A percentile compares a stretch with the other conserved stretches of the same genome.
phyloP scores from a whole-genome alignment of 805 yeast genomes.

The Myxozyma udenii region DNA sequence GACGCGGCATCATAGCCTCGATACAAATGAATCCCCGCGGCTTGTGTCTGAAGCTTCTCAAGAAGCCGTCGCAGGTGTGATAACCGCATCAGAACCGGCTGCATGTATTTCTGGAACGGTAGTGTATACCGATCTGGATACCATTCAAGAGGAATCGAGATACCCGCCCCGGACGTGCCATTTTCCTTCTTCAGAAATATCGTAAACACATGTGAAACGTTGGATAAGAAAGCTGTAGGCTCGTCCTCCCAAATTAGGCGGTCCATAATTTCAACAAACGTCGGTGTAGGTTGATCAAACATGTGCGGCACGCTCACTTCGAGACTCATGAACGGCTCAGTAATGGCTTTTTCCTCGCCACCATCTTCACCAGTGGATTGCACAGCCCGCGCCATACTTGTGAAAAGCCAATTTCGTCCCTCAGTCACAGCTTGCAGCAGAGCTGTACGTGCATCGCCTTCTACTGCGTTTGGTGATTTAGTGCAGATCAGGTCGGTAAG shows the following conservation, averaged over 20 bases:
- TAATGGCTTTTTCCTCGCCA: constrained; percentile 3
- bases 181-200: constrained; percentile 20
- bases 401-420: no score
- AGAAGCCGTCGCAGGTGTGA: not conserved
- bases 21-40: not conserved
- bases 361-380: not conserved
- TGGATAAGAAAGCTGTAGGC: constrained; percentile 22
- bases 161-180: constrained; percentile 27
- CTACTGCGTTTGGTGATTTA: not conserved
- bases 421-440: no score
- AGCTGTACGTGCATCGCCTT: not conserved
- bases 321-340: constrained; percentile 7
- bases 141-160: constrained; percentile 31
- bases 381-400: not conserved
- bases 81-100: not conserved
- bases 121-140: constrained; percentile 32
- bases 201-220: constrained; percentile 22
- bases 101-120: constrained; percentile 22
- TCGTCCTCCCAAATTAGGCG: constrained; percentile 24
- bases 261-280: constrained; percentile 26
- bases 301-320: constrained; percentile 16
- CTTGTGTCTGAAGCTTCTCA: not conserved
- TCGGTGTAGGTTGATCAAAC: not conserved
- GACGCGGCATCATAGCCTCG: constrained; percentile 9
- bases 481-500: not conserved